Evolutionary conservation across 2,329 filamentous ascomycete species (phyloP).

Genomic region (Fusarium nanum): DNA sequence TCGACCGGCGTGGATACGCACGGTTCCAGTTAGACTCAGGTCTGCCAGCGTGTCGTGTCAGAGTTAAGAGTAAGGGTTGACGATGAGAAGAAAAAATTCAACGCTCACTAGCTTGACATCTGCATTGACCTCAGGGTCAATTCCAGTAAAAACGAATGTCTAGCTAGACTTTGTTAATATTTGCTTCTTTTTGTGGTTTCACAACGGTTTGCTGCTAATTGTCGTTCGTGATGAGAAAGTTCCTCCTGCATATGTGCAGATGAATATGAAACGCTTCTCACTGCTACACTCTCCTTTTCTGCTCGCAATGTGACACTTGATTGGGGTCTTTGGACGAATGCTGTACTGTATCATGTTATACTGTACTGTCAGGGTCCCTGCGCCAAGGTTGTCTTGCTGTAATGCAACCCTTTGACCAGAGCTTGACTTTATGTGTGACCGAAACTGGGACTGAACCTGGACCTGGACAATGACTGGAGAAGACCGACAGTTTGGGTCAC

Average conservation of each 20-base stretch:
- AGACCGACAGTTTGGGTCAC: conserved; percentile 20
- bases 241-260: not conserved
- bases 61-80: conserved; percentile 5
- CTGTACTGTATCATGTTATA: not conserved
- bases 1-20: not conserved
- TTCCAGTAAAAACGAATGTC: not conserved
- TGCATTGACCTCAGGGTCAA: conserved; percentile 13
- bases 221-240: not conserved
- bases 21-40: conserved; percentile 13
- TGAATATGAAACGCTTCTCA: conserved; percentile 21
- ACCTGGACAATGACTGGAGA: conserved; percentile 9
- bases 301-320: conserved; percentile 24
- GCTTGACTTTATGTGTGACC: not conserved
- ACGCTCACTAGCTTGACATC: conserved; percentile 11
- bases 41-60: conserved; percentile 11
- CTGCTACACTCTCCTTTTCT: not conserved
- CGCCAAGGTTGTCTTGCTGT: conserved; percentile 11
- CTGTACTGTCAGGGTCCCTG: not conserved
- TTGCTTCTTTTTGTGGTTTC: conserved; percentile 15
- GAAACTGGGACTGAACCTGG: conserved; percentile 7
- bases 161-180: conserved; percentile 6
- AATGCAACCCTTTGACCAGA: conserved; percentile 15
- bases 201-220: not conserved
- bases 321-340: not conserved
- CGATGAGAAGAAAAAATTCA: conserved; percentile 1